phyloP scores from a whole-genome alignment of 257 asterid species.

The Nicotiana benthamiana region DNA sequence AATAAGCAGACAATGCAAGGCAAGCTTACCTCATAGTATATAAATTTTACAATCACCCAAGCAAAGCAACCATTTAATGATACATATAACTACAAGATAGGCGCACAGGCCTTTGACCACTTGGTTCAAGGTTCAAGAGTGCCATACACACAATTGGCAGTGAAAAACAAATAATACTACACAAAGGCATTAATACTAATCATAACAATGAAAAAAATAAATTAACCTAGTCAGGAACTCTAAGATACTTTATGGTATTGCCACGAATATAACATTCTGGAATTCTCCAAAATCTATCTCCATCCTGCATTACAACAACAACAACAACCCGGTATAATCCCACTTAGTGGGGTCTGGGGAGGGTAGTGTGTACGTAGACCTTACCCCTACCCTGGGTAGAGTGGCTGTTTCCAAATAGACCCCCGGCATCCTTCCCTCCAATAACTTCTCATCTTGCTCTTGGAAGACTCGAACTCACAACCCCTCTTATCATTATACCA shows the following conservation, averaged over 20 bases:
- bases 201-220: not conserved
- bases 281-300: conserved; percentile 98
- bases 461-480: no score
- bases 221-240: conserved; percentile 95
- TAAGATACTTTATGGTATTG: conserved; percentile 54
- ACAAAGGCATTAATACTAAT: not conserved
- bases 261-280: conserved; percentile 84
- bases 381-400: no score
- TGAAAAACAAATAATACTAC: not conserved
- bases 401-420: no score
- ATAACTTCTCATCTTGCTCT: no score
- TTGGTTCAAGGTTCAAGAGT: not conserved
- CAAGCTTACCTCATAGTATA: not conserved
- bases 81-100: not conserved
- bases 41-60: not conserved
- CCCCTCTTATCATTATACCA: not conserved
- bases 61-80: not conserved
- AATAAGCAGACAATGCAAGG: not conserved
- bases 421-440: no score
- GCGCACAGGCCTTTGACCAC: not conserved
- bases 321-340: no score
- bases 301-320: conserved; percentile 79
- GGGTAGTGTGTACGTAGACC: no score
- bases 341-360: no score
- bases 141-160: not conserved